Percentiles rank a stretch among this genome's conserved stretches.
Conservation (phyloP, 495 filamentous ascomycete genomes). For the Podospora sp. region DNA sequence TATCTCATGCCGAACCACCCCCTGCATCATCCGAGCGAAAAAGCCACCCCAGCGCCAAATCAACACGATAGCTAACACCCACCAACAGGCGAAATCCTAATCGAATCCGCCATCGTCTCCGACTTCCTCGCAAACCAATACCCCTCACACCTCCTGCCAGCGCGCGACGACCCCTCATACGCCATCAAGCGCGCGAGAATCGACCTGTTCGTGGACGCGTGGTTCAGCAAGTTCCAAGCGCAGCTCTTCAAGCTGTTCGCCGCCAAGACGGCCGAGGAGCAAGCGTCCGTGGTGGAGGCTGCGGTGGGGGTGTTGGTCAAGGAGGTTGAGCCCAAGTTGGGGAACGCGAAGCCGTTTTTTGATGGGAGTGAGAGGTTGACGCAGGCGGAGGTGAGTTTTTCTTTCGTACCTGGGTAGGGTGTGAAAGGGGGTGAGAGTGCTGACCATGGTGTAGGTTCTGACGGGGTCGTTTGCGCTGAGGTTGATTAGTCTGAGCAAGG, state of each 20-base stretch:
- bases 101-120: conserved; percentile 71
- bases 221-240: conserved; percentile 61
- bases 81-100: conserved; percentile 72
- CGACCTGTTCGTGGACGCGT: conserved; percentile 78
- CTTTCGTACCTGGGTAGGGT: neutral
- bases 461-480: conserved; percentile 70
- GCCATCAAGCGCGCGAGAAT: conserved; percentile 65
- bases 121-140: conserved; percentile 67
- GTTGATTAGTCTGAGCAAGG: conserved; percentile 52
- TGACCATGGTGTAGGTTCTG: conserved; percentile 51
- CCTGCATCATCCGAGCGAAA: no score
- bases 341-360: conserved; percentile 73
- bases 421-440: no score
- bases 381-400: conserved; percentile 67
- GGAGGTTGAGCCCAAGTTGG: conserved; percentile 74
- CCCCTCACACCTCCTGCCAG: conserved; percentile 55
- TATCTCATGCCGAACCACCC: no score
- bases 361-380: conserved; percentile 76
- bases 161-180: conserved; percentile 43
- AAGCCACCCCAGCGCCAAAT: no score
- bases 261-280: conserved; percentile 46
- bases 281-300: conserved; percentile 39
- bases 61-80: no score
- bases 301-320: conserved; percentile 61
- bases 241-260: conserved; percentile 47